Evolutionary conservation across 2,329 filamentous ascomycete species (phyloP).

Genomic region (Geosmithia putterillii): DNA sequence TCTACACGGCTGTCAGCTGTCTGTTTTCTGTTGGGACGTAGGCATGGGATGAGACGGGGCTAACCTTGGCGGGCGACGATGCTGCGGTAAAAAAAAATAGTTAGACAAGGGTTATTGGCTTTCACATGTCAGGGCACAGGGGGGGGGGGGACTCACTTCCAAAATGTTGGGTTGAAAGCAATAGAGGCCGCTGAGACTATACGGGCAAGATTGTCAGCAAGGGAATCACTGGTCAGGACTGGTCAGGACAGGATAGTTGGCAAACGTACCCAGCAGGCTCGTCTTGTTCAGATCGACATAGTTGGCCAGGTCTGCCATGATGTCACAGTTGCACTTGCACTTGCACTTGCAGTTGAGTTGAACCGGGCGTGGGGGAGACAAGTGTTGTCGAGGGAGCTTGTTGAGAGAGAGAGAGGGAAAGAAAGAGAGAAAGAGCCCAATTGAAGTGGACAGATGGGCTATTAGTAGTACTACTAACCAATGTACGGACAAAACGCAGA

Average conservation of each 20-base stretch:
- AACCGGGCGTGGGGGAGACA: too few relatives aligned
- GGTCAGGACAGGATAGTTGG: not conserved
- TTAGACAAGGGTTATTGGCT: too few relatives aligned
- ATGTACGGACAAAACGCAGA: too few relatives aligned
- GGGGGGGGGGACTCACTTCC: conserved; percentile 63
- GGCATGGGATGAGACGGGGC: conserved; percentile 6
- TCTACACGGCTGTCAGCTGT: conserved; percentile 37
- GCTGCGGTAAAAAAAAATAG: conserved; percentile 31
- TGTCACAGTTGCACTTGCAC: not conserved
- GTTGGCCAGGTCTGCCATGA: conserved; percentile 34
- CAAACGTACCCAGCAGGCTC: conserved; percentile 50
- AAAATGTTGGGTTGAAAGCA: conserved; percentile 95
- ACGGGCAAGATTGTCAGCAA: conserved; percentile 9
- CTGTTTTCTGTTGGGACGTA: not conserved
- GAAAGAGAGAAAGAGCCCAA: not conserved
- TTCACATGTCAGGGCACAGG: too few relatives aligned
- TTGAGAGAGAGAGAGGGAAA: not conserved
- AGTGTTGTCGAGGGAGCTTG: not conserved
- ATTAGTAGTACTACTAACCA: too few relatives aligned
- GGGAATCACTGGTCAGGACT: not conserved
- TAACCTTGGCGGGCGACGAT: conserved; percentile 73
- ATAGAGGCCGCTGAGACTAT: conserved; percentile 72
- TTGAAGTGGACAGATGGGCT: too few relatives aligned
- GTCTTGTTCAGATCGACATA: conserved; percentile 57
- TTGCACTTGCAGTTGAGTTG: too few relatives aligned